Evolutionary conservation across 352 stramenopile genomes (phyloP), one percentile per base, ranked within the genome.

Genomic region (Globisporangium acanthophoron): DNA sequence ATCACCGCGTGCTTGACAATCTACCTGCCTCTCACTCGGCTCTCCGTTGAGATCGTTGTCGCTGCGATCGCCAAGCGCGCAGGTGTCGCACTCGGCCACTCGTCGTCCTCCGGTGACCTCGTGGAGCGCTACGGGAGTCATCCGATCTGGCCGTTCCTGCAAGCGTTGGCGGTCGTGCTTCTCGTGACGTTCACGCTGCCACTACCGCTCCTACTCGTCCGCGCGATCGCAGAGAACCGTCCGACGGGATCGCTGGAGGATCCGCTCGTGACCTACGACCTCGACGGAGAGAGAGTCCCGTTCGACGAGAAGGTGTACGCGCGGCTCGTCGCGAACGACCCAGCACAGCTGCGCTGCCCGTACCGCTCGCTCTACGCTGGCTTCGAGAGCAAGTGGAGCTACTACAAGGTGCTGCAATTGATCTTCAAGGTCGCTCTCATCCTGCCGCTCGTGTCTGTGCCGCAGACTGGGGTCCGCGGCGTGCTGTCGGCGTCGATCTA

Each of bases 401-500:
- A 73, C 59, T 86, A 83, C 60, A 80, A 81, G 56, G 67, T 83
- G 0, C 61, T 77, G 1, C 65, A 78, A 52, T 56, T 85, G n/a
- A 27, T 74, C 5, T 67, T 78, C 18, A 86, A 83, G 52, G 57
- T 80, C 16, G 59, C 57, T n/a, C 60, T 83, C 27, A 67, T 67
- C 7, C 27, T 78, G 29, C 71, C 69, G 6, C 54, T 40, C 35
- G 11, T 40, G 11, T 12, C 35, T 7, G 35, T 40, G 35, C 35
- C 35, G 11, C 35, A 40, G 35, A 40, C 35, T 16, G 35, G 35
- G 11, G 11, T 40, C 8, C 35, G 35, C 35, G 35, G 35, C 11
- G 35, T 15, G 35, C 35, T 40, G 35, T 40, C 35, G 35, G 35
- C 35, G 0, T 40, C 9, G 35, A 40, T 81, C 15, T 80, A 78